These are phyloP conservation scores for Erodium texanum DNA, from an alignment of 441 rosid species.

Conservation along the genomic window DNA sequence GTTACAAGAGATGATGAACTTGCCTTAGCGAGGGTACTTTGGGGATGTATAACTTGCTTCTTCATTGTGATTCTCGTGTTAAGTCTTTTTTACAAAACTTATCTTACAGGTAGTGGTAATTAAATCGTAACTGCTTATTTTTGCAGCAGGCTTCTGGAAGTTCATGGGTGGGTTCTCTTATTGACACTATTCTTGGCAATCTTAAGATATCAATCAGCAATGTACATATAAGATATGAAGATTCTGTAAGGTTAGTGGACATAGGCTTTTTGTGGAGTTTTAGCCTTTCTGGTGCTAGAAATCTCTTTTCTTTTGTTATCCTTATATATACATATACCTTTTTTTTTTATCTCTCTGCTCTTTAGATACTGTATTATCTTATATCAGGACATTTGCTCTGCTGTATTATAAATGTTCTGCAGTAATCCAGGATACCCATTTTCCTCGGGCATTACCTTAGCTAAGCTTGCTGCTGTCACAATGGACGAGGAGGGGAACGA, in stretches of 20 bases:
- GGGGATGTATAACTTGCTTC: no score
- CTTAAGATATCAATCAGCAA: conserved; percentile 93
- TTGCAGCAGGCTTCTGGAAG: conserved; percentile 69
- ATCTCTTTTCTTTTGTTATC: conserved; percentile 1
- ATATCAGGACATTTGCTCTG: no score
- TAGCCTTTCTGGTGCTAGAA: conserved; percentile 9
- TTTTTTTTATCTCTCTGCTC: no score
- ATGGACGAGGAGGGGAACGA: conserved; percentile 94
- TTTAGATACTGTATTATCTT: no score
- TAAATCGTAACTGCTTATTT: conserved; percentile 13
- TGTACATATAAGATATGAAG: conserved; percentile 95
- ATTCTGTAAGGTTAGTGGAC: conserved; percentile 63
- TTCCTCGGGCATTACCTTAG: conserved; percentile 84
- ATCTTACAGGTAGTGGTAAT: conserved; percentile 7
- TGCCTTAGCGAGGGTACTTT: no score
- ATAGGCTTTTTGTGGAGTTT: conserved; percentile 16
- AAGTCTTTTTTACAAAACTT: conserved; percentile 2
- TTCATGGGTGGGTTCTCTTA: conserved; percentile 92
- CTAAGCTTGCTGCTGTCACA: conserved; percentile 97
- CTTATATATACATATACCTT: background rate
- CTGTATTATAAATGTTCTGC: conserved; percentile 23
- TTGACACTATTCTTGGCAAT: conserved; percentile 91
- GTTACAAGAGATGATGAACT: no score
- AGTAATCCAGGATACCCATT: conserved; percentile 87
- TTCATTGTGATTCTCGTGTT: no score